Evolutionary conservation across 2,329 filamentous ascomycete species (phyloP), one percentile per base, ranked within the genome.

Genomic region (Nectriaceae sp.): DNA sequence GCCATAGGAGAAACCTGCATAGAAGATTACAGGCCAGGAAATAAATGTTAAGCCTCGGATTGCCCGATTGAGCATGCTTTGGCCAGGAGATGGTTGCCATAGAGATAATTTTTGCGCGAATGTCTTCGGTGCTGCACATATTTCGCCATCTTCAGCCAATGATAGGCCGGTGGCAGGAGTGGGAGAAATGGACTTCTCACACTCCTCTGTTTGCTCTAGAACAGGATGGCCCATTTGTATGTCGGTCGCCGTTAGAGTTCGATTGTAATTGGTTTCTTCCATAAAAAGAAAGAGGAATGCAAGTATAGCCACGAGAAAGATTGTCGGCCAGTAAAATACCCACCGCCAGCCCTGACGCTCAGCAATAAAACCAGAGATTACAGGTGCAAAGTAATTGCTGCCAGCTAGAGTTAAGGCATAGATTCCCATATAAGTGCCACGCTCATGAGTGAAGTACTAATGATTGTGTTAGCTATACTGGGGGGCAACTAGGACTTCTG

Each of bases 181-280:
- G 13, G 33, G 8, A 6, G 8, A 10, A 6, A n/a, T 19, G 13
- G n/a, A 6, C 5, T 36, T n/a, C 33, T 36, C 16, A 6, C 16
- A 6, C 8, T 16, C 33, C 33, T n/a, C 16, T n/a, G 33, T 10
- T 19, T n/a, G 5, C 13, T 29, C 6, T 6, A 29, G 24, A 6
- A 6, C 13, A 6, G n/a, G 6, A 6, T 6, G 24, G 24, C n/a
- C n/a, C n/a, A 29, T 13, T 29, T 29, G 24, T 6, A 6, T 29
- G 13, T 29, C 24, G 33, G 33, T n/a, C n/a, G n/a, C n/a, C n/a
- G 13, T 5, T 19, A 19, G 11, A 19, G 16, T 36, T n/a, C 33
- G 11, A 31, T 72, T 61, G 53, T 80, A 82, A 21, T 71, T 70
- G 3, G 77, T 78, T 61, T 83, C 79, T 55, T 82, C 78, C 43